Base-by-base conservation (phyloP, 192 early-diverging fungal species). In the Coemansia sp. region DNA sequence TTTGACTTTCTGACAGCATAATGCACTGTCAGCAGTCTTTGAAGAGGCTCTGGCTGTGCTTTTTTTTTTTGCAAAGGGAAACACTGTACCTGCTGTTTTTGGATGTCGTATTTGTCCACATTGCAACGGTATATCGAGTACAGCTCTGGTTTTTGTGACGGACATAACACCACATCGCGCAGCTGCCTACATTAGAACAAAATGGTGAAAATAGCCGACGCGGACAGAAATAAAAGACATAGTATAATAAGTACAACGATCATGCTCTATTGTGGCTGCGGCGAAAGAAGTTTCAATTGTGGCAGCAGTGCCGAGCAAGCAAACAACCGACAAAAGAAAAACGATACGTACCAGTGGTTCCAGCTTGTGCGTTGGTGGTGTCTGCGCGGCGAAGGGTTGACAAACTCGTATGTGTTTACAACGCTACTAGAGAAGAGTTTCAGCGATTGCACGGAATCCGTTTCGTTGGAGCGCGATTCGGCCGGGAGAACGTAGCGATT, bases 341-440 rank as follows among this genome's bases (percentile, higher is more conserved):
- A 20, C 32, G 35, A 20, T 14, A 32, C 75, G 62, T 82, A 88
- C 95, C 94, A 96, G 83, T 97, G 95, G 62, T 95, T 93, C 62
- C 95, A 95, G 59, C 89, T 97, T 2, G 93, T 85, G 63, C 89
- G 85, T 64, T 89, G 90, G 35, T 85, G 83, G 73, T 96, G 90
- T 59, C 87, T 85, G 52, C 73, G 79, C 10, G 91, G 88, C 40
- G 69, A 63, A 1, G 88, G 86, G 58, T 85, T 89, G 33, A 96
- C 82, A 81, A 92, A 93, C 65, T 84, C 85, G 53, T 75, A 81
- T 11, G 66, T 55, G 57, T 69, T 74, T 32, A 81, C 73, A 40
- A 81, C 68, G 59, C 76, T 79, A 70, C 43, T 34, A 34, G 53
- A 50, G 22, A 54, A 72, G 9, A 70, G 64, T 22, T 79, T 79